Base-by-base conservation (phyloP, 257 asterid species). In the Fraxinus excelsior region DNA sequence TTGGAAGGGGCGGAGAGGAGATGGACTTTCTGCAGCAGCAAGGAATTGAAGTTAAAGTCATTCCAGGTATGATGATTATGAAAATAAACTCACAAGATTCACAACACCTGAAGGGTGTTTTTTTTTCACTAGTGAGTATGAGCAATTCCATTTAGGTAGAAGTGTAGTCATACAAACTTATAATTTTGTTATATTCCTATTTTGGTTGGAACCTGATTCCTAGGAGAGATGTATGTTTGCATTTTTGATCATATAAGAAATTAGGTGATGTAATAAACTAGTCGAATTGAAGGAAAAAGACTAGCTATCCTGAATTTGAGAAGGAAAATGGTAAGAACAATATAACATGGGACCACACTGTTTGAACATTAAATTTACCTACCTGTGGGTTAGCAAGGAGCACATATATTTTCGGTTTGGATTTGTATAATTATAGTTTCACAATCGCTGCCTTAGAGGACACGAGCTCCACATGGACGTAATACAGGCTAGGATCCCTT, bases 1-100 rank as follows among this genome's bases (percentile, higher is more conserved):
- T 96, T 82, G 98, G 98, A 76, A 80, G 99, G 87, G 99, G 99
- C 66, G 99, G 99, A 78, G 98, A 95, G 82, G 98, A 95, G 89
- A 93, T 95, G 99, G 99, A 95, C 84, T 95, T 91, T 84, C 92
- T 95, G 71, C 98, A 88, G 78, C 91, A 86, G 69, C 94, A 91
- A 82, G 97, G 99, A 76, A 90, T 95, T 74, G 86, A 81, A 29
- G 98, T 95, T 78, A 90, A 95, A 87, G 96, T 95, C 68, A 85
- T 95, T 77, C 98, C 98, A 77, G 99, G 99, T 91, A 91, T 46
- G 76, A 67, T 67, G 64, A 23, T 67, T 3, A 6, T 31, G 31
- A 74, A 62, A 44, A 60, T 21, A 62, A 46, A 49, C 64, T 53
- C 26, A 53, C 64, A 19, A 1, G 12, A 53, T 53, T 53, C 64